Evolutionary conservation across 2,329 filamentous ascomycete species (phyloP).

Genomic region (Macrophomina tecta): DNA sequence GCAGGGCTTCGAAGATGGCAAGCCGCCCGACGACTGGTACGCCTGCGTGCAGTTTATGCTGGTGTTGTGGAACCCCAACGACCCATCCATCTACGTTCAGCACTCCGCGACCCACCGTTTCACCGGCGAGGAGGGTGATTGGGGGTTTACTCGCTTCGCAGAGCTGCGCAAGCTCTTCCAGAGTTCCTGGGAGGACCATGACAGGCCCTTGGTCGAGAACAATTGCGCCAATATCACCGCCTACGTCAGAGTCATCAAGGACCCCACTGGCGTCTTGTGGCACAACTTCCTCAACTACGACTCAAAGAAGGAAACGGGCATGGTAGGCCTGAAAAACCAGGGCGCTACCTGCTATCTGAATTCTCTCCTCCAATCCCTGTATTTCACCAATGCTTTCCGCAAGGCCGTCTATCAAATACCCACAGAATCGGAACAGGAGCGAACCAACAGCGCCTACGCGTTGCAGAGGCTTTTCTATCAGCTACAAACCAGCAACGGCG

Average conservation of each 20-base stretch:
- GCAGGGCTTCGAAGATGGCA: slow-evolving; percentile 78
- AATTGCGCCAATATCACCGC: slow-evolving; percentile 81
- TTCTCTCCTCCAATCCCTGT: slow-evolving; percentile 54
- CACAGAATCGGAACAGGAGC: slow-evolving; percentile 80
- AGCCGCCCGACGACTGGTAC: slow-evolving; percentile 90
- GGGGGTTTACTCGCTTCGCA: slow-evolving; percentile 97
- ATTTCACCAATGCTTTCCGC: slow-evolving; percentile 80
- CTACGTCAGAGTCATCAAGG: slow-evolving; percentile 80
- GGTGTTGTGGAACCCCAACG: slow-evolving; percentile 91
- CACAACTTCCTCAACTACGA: slow-evolving; percentile 89
- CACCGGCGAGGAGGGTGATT: slow-evolving; percentile 94
- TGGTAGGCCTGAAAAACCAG: slow-evolving; percentile 95
- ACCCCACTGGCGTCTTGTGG: slow-evolving; percentile 88
- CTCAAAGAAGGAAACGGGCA: slow-evolving; percentile 98
- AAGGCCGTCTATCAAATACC: slow-evolving; percentile 99
- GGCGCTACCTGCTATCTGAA: slow-evolving; percentile 71
- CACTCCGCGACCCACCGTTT: slow-evolving; percentile 93
- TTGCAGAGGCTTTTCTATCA: slow-evolving; percentile 94
- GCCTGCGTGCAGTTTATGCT: slow-evolving; percentile 95
- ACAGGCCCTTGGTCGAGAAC: slow-evolving; percentile 76
- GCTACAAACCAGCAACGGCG: slow-evolving; percentile 81
- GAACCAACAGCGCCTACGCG: slow-evolving; percentile 89
- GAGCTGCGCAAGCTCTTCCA: slow-evolving; percentile 87
- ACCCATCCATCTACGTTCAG: slow-evolving; percentile 78
- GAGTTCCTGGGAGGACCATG: slow-evolving; percentile 72